Base-by-base conservation (phyloP, 1,139 yeast genomes). In the Saccharomyces pastorianus region DNA sequence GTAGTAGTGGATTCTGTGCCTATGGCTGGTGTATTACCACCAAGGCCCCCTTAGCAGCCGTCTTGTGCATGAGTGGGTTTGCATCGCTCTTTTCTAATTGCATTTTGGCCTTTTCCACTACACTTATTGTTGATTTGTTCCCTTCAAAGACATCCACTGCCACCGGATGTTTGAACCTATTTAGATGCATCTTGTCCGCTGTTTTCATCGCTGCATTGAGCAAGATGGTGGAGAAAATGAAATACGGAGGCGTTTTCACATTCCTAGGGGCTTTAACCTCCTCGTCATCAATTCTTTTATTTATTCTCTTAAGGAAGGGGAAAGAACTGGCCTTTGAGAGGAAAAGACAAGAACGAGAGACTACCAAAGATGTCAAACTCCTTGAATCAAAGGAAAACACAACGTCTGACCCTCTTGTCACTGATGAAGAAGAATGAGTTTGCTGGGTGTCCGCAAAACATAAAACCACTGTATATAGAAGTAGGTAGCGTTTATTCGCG, bases 1-100 rank as follows among this genome's bases (percentile, higher is more conserved):
- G 75, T 23, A 60, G 76, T n/a, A 62, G 67, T 3, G 76, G 81
- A 0, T 67, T 78, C 3, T 58, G 82, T 1, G 69, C 81, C 0
- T 87, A 79, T 71, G 95, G 93, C 1, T 88, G 96, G 95, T 78
- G 87, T 51, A 61, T 87, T 4, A 73, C 79, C 47, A 64, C 74
- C 26, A 66, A 73, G 11, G 78, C 77, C 0, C 75, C 75, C 48
- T 69, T 84, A 41, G 79, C 84, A 0, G 80, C 80, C 0, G 79
- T 88, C 1, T 66, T 87, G 9, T 72, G 86, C 1, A 74, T 79
- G 51, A 73, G 83, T 7, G 83, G 80, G 50, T 59, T 81, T 42
- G 74, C 82, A 0, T 79, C 90, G 14, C 70, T 75, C 55, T 77
- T 82, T 6, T 73, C 81, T 6, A 76, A 17, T 17, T 17, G 20